A percentile compares a stretch with the other conserved stretches of the same genome.
Conservation (phyloP, 2,329 filamentous ascomycete genomes). For the Monilinia laxa region DNA sequence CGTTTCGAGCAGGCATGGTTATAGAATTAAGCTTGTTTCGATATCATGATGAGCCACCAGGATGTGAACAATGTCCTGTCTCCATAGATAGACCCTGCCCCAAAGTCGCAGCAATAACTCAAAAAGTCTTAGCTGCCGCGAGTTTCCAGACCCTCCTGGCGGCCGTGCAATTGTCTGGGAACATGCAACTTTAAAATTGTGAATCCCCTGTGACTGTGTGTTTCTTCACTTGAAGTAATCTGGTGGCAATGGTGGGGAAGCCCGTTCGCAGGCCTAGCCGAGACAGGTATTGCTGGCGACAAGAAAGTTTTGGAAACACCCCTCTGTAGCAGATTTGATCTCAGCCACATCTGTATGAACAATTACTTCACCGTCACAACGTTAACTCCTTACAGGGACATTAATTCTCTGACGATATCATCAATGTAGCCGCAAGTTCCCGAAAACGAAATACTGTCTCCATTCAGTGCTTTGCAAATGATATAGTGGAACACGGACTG, state of each 20-base stretch:
- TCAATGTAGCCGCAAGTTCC: not conserved
- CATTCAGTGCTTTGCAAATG: not conserved
- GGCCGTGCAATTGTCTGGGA: constrained; percentile 18
- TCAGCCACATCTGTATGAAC: constrained; percentile 14
- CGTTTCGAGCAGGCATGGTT: constrained; percentile 11
- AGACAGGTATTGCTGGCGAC: constrained; percentile 9
- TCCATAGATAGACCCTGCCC: not conserved
- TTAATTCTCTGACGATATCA: constrained; percentile 7
- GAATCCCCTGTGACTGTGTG: constrained; percentile 8
- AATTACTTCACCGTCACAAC: constrained; percentile 4
- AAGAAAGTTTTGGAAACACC: constrained; percentile 18
- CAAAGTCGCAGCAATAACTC: constrained; percentile 8
- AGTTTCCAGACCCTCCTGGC: constrained; percentile 6
- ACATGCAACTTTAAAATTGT: constrained; percentile 9
- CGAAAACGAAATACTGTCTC: not conserved
- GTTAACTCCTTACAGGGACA: constrained; percentile 1
- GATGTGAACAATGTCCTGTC: not conserved
- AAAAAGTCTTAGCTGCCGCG: constrained; percentile 3
- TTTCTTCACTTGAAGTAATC: not conserved
- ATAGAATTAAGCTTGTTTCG: constrained; percentile 16
- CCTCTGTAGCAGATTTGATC: constrained; percentile 10
- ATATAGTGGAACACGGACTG: not conserved
- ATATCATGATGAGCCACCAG: constrained; percentile 3
- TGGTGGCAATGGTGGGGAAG: constrained; percentile 8
- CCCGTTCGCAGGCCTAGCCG: constrained; percentile 6